Evolutionary conservation across 768 basidiomycete species (phyloP).

Genomic region (Trametes cingulata): DNA sequence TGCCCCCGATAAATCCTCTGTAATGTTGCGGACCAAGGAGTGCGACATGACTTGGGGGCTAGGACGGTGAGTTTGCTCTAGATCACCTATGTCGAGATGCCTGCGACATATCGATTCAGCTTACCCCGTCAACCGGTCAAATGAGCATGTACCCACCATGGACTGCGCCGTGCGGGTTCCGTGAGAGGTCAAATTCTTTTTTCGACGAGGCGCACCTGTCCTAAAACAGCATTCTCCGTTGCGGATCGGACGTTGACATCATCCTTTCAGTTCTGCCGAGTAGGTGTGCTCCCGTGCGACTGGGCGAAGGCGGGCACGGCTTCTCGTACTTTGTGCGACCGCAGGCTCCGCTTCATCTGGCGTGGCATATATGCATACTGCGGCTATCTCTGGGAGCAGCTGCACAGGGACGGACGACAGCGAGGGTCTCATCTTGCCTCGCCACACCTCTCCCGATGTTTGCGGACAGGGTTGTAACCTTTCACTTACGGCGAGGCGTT

Average conservation of each 20-base stretch:
- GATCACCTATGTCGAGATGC: not conserved
- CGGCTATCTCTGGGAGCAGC: not conserved
- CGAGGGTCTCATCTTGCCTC: constrained; percentile 1
- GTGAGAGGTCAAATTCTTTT: not conserved
- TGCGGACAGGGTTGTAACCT: not conserved
- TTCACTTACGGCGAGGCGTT: constrained; percentile 8
- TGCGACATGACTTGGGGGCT: too few species aligned
- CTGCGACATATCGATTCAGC: not conserved
- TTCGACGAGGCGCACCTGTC: constrained; percentile 7
- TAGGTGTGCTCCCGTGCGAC: not conserved
- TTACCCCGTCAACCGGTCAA: not conserved
- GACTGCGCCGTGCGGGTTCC: not conserved
- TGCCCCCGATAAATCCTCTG: too few species aligned
- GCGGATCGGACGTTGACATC: constrained; percentile 23
- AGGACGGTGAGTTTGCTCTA: too few species aligned
- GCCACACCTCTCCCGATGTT: not conserved
- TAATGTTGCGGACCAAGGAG: too few species aligned
- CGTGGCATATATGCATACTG: constrained; percentile 2
- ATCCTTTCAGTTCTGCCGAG: constrained; percentile 16
- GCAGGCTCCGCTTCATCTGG: constrained; percentile 14
- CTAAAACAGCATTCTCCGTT: constrained; percentile 18
- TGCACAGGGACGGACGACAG: not conserved
- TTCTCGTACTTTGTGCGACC: not conserved
- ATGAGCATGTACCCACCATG: not conserved
- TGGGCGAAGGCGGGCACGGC: not conserved